These are phyloP conservation scores for Stagonosporopsis rhizophila DNA, from an alignment of 2,329 filamentous ascomycete species.

Conservation along the genomic window DNA sequence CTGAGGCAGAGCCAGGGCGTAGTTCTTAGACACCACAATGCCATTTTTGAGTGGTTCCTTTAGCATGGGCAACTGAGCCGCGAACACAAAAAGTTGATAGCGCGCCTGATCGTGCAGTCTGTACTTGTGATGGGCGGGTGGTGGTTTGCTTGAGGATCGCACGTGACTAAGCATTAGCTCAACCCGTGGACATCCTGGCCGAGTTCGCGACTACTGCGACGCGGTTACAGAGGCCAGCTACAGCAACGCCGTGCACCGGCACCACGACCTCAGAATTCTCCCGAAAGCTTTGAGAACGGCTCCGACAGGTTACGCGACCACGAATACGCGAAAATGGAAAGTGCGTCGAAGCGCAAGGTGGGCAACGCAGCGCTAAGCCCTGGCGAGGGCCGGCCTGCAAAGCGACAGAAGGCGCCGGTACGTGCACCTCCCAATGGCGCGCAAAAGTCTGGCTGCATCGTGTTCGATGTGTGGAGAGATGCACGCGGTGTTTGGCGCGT, in stretches of 20 bases:
- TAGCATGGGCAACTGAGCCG: not conserved
- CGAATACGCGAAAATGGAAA: conserved; percentile 48
- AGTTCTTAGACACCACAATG: conserved; percentile 21
- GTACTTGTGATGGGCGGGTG: not conserved
- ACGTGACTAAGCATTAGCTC: conserved; percentile 15
- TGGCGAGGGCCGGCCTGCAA: conserved; percentile 61
- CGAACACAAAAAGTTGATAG: not conserved
- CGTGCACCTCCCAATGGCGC: conserved; percentile 49
- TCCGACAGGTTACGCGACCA: conserved; percentile 43
- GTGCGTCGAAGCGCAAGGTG: conserved; percentile 64
- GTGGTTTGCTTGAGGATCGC: not conserved
- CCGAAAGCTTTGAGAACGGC: conserved; percentile 17
- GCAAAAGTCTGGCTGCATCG: conserved; percentile 20
- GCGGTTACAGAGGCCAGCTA: conserved; percentile 14
- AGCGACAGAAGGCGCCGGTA: conserved; percentile 67
- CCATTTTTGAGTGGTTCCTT: conserved; percentile 9
- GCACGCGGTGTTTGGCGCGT: conserved; percentile 21
- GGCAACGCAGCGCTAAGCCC: conserved; percentile 57
- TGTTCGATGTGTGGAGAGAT: conserved; percentile 5
- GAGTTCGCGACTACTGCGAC: conserved; percentile 14
- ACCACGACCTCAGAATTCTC: conserved; percentile 28
- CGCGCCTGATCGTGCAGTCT: not conserved
- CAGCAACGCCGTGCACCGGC: conserved; percentile 46
- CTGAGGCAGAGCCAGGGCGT: conserved; percentile 34
- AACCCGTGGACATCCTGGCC: not conserved